phyloP scores from a whole-genome alignment of 805 yeast genomes.

The Ogataea parapolymorpha region DNA sequence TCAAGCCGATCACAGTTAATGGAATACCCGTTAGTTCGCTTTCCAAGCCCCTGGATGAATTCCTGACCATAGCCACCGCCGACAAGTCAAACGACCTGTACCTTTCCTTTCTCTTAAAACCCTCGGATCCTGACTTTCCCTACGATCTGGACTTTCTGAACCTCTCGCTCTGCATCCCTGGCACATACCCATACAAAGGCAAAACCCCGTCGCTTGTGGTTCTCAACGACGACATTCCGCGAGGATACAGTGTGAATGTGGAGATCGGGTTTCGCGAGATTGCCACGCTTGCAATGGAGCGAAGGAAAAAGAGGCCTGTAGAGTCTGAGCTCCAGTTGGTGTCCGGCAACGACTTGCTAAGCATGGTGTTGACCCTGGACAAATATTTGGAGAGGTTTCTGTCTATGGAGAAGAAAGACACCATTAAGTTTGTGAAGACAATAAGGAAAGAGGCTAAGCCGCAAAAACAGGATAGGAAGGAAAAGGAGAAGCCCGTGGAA shows the following conservation, averaged over 20 bases:
- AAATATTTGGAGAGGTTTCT: slow-evolving; percentile 55
- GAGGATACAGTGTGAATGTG: slow-evolving; percentile 64
- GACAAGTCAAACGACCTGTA: slow-evolving; percentile 31
- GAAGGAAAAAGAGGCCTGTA: slow-evolving; percentile 19
- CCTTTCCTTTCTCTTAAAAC: slow-evolving; percentile 44
- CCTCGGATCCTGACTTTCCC: slow-evolving; percentile 74
- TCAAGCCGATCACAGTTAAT: slow-evolving; percentile 30
- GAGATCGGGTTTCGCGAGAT: slow-evolving; percentile 60
- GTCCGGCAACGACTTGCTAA: slow-evolving; percentile 49
- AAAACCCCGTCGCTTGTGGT: slow-evolving; percentile 51
- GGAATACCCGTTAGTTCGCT: slow-evolving; percentile 25
- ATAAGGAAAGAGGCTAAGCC: slow-evolving; percentile 15
- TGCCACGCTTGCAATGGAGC: slow-evolving; percentile 37
- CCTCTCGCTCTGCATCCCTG: slow-evolving; percentile 53
- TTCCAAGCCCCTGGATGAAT: slow-evolving; percentile 19
- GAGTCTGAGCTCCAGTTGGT: slow-evolving; percentile 32
- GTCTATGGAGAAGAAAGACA: slow-evolving; percentile 54
- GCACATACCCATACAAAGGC: slow-evolving; percentile 46
- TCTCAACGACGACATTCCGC: slow-evolving; percentile 64
- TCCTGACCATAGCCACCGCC: slow-evolving; percentile 12
- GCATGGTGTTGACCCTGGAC: slow-evolving; percentile 55
- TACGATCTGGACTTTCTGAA: slow-evolving; percentile 55
- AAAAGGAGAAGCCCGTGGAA: not conserved
- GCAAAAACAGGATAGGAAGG: slow-evolving; percentile 6
- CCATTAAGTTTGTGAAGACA: slow-evolving; percentile 52